phyloP scores from a whole-genome alignment of 768 basidiomycete species.

The Fomitopsis serialis region DNA sequence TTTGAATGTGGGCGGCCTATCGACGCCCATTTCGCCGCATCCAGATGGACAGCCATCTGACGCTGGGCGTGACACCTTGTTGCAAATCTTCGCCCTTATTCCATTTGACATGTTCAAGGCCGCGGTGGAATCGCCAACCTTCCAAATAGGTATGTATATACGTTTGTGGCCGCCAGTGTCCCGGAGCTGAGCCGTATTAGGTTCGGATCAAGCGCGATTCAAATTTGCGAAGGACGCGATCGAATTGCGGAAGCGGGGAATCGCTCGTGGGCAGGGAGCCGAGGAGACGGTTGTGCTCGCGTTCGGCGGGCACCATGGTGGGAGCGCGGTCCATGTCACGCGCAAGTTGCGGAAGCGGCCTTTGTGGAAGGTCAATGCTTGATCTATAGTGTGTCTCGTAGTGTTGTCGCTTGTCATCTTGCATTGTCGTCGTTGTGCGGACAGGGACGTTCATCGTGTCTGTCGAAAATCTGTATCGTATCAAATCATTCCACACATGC shows the following conservation, averaged over 20 bases:
- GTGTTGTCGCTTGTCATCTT: slow-evolving; percentile 14
- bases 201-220: slow-evolving; percentile 82
- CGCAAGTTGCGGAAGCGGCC: slow-evolving; percentile 64
- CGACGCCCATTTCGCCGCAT: slow-evolving; percentile 29
- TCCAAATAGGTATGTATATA: slow-evolving; percentile 66
- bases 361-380: slow-evolving; percentile 37
- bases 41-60: slow-evolving; percentile 26
- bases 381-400: slow-evolving; percentile 7
- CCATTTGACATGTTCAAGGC: slow-evolving; percentile 87
- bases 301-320: slow-evolving; percentile 69
- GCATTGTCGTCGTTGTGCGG: slow-evolving; percentile 9
- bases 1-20: slow-evolving; percentile 39
- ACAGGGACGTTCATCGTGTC: background rate
- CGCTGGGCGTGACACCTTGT: slow-evolving; percentile 60
- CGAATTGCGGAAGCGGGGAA: slow-evolving; percentile 74
- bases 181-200: slow-evolving; percentile 29
- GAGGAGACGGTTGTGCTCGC: slow-evolving; percentile 92
- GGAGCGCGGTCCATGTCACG: slow-evolving; percentile 81
- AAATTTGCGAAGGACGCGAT: slow-evolving; percentile 90
- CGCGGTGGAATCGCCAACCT: slow-evolving; percentile 72
- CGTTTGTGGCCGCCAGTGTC: background rate
- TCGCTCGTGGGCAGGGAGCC: slow-evolving; percentile 55
- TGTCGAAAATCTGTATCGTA: background rate
- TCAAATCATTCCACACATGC: background rate
- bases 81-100: slow-evolving; percentile 72